Evolutionary conservation across 129 eudicot genomes (phyloP).

Genomic region (Centrapalus pauciflorus): DNA sequence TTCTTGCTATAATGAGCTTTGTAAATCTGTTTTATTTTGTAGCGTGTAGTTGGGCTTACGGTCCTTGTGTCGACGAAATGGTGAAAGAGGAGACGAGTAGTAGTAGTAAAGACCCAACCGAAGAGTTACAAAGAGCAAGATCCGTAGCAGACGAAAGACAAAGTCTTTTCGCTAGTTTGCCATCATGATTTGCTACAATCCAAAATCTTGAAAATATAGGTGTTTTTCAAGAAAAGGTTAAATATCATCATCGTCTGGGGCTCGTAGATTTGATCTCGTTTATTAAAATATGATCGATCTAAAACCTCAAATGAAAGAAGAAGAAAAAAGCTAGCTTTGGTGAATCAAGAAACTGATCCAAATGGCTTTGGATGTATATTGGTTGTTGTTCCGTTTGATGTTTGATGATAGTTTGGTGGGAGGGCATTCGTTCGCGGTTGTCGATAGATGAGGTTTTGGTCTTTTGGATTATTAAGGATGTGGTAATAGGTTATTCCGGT

Average conservation of each 20-base stretch:
- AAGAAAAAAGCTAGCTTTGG: conserved; percentile 14
- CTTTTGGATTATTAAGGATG: conserved; percentile 16
- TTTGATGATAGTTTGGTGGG: conserved; percentile 25
- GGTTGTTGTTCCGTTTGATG: conserved; percentile 31
- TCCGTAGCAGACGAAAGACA: conserved; percentile 31
- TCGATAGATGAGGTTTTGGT: conserved; percentile 23
- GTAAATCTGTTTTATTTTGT: conserved; percentile 38
- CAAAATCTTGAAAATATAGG: conserved; percentile 25
- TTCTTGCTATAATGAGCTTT: conserved; percentile 46
- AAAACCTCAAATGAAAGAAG: conserved; percentile 1
- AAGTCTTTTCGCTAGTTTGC: conserved; percentile 30
- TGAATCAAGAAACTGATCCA: conserved; percentile 12
- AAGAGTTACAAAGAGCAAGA: conserved; percentile 25
- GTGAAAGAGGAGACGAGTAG: conserved; percentile 6
- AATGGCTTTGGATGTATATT: conserved; percentile 19
- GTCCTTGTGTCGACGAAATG: conserved; percentile 39
- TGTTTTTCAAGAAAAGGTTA: conserved; percentile 23
- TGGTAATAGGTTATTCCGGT: conserved; percentile 11
- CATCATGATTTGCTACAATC: conserved; percentile 17
- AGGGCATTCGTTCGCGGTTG: conserved; percentile 11
- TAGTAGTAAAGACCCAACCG: conserved; percentile 12
- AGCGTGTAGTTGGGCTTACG: conserved; percentile 43
- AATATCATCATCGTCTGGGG: no score
- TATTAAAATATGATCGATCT: conserved; percentile 8
- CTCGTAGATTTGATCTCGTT: background rate